phyloP scores from a whole-genome alignment of 1,139 yeast genomes.

The Sugiyamaella grinbergsii region DNA sequence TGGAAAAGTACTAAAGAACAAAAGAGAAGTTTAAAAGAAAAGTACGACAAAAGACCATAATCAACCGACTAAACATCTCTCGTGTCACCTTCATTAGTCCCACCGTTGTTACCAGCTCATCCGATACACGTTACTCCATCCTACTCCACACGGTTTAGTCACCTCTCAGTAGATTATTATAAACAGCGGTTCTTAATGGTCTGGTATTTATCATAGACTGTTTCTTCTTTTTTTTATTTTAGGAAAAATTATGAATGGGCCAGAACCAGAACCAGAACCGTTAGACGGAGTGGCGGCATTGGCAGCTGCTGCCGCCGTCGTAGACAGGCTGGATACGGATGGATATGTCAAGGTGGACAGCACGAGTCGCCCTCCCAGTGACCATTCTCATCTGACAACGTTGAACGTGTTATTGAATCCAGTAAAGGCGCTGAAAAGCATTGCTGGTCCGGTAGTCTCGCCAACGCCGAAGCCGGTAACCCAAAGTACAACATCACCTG shows the following conservation, averaged over 20 bases:
- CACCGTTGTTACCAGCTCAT: no score
- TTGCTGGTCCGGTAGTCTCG: background rate
- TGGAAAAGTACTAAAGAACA: no score
- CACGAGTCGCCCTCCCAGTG: background rate
- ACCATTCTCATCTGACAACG: background rate
- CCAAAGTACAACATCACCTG: background rate
- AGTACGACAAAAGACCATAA: no score
- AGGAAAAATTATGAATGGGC: slow-evolving; percentile 7
- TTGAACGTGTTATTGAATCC: slow-evolving; percentile 4
- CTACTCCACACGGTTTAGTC: no score
- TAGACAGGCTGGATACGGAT: slow-evolving; percentile 11
- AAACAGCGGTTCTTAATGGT: background rate
- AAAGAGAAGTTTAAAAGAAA: no score
- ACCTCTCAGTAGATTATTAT: background rate
- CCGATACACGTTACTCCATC: no score
- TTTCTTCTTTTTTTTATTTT: background rate
- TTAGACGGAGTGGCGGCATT: slow-evolving; percentile 9
- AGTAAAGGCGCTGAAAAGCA: background rate
- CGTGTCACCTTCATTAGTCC: no score
- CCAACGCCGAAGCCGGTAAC: background rate
- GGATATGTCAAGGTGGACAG: background rate
- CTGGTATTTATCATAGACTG: background rate
- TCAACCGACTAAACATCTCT: no score
- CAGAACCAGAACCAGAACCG: slow-evolving; percentile 7
- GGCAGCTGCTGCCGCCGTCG: slow-evolving; percentile 17